Evolutionary conservation across 306 rosid genomes (phyloP).

Genomic region (Ochetophila trinervis): DNA sequence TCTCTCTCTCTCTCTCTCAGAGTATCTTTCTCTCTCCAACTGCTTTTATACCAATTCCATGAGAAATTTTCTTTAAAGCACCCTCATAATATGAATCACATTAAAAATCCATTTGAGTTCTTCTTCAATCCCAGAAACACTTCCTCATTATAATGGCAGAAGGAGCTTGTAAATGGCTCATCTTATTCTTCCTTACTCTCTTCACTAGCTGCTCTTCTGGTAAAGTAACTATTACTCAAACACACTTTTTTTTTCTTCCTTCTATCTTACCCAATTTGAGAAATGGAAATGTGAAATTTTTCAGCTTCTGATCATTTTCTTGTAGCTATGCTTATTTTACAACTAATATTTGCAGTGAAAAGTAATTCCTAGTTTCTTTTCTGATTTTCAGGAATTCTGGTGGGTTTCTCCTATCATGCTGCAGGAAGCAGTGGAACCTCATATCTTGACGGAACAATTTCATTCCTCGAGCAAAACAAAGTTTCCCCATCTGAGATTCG

Average conservation of each 20-base stretch:
- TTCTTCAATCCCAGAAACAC: constrained; percentile 23
- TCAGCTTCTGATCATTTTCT: background rate
- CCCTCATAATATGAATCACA: constrained; percentile 28
- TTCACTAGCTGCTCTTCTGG: constrained; percentile 55
- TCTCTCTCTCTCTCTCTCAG: constrained; percentile 12
- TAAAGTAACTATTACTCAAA: constrained; percentile 24
- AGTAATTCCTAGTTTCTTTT: constrained; percentile 16
- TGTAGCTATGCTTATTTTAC: background rate
- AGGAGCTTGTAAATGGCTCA: constrained; percentile 41
- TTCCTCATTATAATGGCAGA: constrained; percentile 46
- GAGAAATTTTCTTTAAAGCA: constrained; percentile 39
- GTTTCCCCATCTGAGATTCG: constrained; percentile 44
- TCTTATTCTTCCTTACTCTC: constrained; percentile 49
- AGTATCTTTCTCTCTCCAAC: constrained; percentile 13
- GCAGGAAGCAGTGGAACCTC: constrained; percentile 35
- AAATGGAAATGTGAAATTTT: background rate
- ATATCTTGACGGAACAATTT: constrained; percentile 24
- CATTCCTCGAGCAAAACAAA: constrained; percentile 42
- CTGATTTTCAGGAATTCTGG: constrained; percentile 40
- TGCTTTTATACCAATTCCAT: constrained; percentile 27
- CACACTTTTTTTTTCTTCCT: background rate
- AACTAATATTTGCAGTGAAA: background rate
- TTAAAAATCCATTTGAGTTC: constrained; percentile 30
- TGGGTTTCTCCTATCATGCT: constrained; percentile 48
- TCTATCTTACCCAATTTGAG: background rate